phyloP scores from a whole-genome alignment of 495 filamentous ascomycete species.

The Xylaria castorea region DNA sequence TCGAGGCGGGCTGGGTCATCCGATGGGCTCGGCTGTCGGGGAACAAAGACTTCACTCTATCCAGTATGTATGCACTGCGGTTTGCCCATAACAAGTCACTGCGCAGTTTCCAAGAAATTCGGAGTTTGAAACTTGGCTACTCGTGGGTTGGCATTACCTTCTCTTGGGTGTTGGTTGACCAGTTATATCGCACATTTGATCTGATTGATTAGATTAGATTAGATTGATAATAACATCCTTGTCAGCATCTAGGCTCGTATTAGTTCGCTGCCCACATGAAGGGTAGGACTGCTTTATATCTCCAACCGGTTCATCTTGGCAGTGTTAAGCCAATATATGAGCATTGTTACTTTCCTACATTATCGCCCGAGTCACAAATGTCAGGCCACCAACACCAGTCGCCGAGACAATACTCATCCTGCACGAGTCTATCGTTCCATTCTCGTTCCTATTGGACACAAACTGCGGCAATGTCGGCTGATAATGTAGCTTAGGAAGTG shows the following conservation, averaged over 20 bases:
- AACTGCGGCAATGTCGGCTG: background rate
- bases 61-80: background rate
- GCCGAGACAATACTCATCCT: background rate
- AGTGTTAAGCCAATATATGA: background rate
- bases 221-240: constrained; percentile 30
- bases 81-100: background rate
- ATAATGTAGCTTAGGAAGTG: background rate
- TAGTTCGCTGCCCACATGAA: background rate
- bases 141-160: constrained; percentile 6
- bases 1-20: background rate
- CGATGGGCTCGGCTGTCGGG: background rate
- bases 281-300: background rate
- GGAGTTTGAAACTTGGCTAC: background rate
- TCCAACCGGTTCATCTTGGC: background rate
- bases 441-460: background rate
- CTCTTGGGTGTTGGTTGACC: background rate
- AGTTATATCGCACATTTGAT: constrained; percentile 31
- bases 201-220: constrained; percentile 46
- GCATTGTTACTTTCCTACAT: background rate
- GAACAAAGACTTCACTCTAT: background rate
- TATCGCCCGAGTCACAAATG: background rate
- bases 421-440: background rate
- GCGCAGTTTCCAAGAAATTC: background rate
- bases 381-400: constrained; percentile 2
- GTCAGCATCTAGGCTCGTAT: background rate